Conservation (phyloP, 257 asterid species). For the Datura wrightii region DNA sequence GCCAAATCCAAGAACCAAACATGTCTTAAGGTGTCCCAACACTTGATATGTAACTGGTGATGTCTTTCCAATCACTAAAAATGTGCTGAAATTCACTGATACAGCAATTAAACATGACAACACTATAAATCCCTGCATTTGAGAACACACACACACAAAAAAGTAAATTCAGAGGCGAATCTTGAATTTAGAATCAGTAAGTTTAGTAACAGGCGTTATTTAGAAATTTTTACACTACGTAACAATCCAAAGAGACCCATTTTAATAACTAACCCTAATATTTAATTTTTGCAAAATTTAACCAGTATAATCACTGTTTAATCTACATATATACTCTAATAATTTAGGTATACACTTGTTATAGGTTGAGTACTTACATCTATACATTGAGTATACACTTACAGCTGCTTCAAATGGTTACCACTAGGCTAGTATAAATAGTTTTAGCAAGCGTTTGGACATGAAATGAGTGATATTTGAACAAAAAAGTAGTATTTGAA, state of each 20-base stretch:
- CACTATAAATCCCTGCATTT: slow-evolving; percentile 70
- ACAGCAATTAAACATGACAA: slow-evolving; percentile 91
- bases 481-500: not conserved
- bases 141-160: not conserved
- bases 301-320: not conserved
- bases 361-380: too few relatives aligned
- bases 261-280: not conserved
- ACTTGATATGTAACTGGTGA: slow-evolving; percentile 96
- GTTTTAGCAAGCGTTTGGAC: not conserved
- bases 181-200: not conserved
- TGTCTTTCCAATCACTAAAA: slow-evolving; percentile 92
- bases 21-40: slow-evolving; percentile 83
- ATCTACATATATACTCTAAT: not conserved
- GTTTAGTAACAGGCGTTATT: not conserved
- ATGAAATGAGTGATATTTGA: not conserved
- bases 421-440: not conserved
- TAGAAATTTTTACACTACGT: not conserved
- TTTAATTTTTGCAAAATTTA: not conserved
- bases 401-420: not conserved
- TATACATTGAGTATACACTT: not conserved
- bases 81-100: slow-evolving; percentile 89
- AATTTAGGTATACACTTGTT: too few relatives aligned
- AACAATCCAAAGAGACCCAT: not conserved
- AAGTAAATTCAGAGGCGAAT: not conserved
- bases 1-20: slow-evolving; percentile 87